Conservation (phyloP, 2,329 filamentous ascomycete genomes). For the Cladosporium sp. region DNA sequence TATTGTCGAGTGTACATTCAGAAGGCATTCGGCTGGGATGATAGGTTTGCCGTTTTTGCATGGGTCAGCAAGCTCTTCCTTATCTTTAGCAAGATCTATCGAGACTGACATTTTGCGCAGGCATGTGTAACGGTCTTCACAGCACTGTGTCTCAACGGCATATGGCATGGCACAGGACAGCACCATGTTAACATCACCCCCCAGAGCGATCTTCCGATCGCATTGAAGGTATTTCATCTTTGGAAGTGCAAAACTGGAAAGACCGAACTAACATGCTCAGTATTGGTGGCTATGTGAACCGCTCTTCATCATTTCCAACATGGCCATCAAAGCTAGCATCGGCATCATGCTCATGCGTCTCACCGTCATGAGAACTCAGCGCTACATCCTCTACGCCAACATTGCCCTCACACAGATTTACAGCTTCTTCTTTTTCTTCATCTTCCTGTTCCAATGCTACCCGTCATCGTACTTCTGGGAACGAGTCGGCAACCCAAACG, state of each 20-base stretch:
- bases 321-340: slow-evolving; percentile 28
- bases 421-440: slow-evolving; percentile 26
- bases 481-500: slow-evolving; percentile 16
- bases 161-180: slow-evolving; percentile 43
- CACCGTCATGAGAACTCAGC: slow-evolving; percentile 19
- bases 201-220: slow-evolving; percentile 24
- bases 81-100: not conserved
- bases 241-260: not conserved
- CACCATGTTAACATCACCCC: slow-evolving; percentile 39
- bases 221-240: slow-evolving; percentile 25
- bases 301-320: slow-evolving; percentile 25
- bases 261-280: slow-evolving; percentile 28
- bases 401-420: slow-evolving; percentile 24
- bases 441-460: slow-evolving; percentile 27
- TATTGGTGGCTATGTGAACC: slow-evolving; percentile 44
- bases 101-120: not conserved
- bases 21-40: slow-evolving; percentile 17
- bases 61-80: not conserved
- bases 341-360: slow-evolving; percentile 27
- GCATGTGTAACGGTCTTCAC: slow-evolving; percentile 38
- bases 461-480: slow-evolving; percentile 27
- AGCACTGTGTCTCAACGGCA: slow-evolving; percentile 43
- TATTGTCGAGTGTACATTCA: slow-evolving; percentile 7
- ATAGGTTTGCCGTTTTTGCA: slow-evolving; percentile 2
- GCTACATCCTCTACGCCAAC: slow-evolving; percentile 21